Evolutionary conservation across 768 basidiomycete genomes (phyloP).

Genomic region (Mycena vitilis): DNA sequence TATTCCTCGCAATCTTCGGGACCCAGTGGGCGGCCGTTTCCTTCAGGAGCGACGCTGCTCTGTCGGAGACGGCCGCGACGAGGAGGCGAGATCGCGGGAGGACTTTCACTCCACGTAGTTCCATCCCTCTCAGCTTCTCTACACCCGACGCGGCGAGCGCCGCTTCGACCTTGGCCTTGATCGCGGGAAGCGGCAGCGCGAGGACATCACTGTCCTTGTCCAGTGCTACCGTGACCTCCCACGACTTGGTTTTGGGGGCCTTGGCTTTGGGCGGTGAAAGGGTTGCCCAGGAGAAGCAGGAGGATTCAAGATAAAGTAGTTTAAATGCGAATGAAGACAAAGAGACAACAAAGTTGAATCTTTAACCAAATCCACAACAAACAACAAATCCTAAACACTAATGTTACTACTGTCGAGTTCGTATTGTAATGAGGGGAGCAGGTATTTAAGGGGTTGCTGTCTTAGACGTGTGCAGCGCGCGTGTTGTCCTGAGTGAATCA

Average conservation of each 20-base stretch:
- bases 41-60: slow-evolving; percentile 2
- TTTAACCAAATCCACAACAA: no score
- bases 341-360: no score
- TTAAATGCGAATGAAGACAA: no score
- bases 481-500: no score
- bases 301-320: no score
- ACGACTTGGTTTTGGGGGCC: background rate
- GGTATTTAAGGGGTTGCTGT: no score
- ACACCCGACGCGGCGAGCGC: background rate
- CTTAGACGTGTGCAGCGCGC: no score
- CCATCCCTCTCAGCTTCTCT: background rate
- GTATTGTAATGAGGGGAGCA: no score
- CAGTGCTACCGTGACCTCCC: background rate
- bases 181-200: background rate
- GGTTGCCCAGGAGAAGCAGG: no score
- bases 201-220: slow-evolving; percentile 1
- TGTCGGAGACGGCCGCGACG: slow-evolving; percentile 5
- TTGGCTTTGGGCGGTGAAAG: background rate
- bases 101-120: slow-evolving; percentile 9
- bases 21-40: background rate
- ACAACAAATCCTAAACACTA: no score
- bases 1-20: background rate
- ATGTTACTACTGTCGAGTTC: no score
- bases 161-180: slow-evolving; percentile 5
- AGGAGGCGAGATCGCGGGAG: slow-evolving; percentile 6